Conservation (phyloP, 139 green algal genomes). For the Choricystis sp. region DNA sequence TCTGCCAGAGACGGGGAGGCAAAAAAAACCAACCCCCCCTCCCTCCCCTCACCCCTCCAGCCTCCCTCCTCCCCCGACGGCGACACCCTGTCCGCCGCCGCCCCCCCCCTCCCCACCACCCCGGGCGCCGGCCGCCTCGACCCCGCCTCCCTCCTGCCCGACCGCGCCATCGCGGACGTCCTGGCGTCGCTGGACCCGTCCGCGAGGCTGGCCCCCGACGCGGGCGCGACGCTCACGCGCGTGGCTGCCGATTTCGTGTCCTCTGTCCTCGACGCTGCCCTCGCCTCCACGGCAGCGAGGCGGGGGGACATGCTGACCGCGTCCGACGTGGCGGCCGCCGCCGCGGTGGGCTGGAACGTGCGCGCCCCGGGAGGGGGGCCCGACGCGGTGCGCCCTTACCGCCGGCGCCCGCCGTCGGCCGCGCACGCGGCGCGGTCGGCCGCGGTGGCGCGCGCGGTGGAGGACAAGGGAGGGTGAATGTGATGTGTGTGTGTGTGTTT, state of each 20-base stretch:
- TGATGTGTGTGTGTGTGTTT: not conserved
- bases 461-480: not conserved
- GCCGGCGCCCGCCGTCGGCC: not conserved
- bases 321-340: not conserved
- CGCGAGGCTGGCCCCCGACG: not conserved
- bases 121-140: too few species aligned
- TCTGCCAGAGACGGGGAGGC: too few species aligned
- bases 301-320: not conserved
- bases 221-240: not conserved
- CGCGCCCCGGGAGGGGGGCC: too few species aligned
- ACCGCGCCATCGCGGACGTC: not conserved
- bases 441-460: not conserved
- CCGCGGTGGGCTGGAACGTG: not conserved
- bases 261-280: not conserved
- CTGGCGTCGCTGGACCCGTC: not conserved
- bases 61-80: too few species aligned
- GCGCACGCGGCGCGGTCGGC: too few species aligned
- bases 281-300: too few species aligned
- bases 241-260: not conserved
- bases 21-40: too few species aligned
- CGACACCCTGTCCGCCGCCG: too few species aligned
- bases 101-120: too few species aligned
- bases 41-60: too few species aligned
- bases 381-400: not conserved
- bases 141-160: not conserved